These are phyloP conservation scores for Leccinum rimulosum DNA, from an alignment of 768 basidiomycete genomes.

Conservation along the genomic window DNA sequence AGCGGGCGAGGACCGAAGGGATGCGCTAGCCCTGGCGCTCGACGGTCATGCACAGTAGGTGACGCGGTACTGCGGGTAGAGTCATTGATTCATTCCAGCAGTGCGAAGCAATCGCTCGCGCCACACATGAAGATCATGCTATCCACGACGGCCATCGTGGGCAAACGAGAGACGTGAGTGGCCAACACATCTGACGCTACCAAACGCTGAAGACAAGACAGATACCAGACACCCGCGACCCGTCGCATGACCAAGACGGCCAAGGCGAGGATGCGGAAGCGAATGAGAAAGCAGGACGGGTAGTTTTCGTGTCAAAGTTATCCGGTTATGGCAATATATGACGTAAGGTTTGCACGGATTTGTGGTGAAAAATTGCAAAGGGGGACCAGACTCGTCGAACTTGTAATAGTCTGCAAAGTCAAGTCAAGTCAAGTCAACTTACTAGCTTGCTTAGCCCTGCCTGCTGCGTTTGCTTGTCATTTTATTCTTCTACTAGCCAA, in stretches of 20 bases:
- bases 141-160: slow-evolving; percentile 43
- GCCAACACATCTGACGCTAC: not conserved
- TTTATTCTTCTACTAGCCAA: slow-evolving; percentile 14
- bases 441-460: not conserved
- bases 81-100: slow-evolving; percentile 23
- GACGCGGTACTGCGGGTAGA: not conserved
- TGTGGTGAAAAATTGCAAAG: slow-evolving; percentile 15
- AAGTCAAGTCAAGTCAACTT: not conserved
- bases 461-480: slow-evolving; percentile 1
- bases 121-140: slow-evolving; percentile 74
- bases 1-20: slow-evolving; percentile 33
- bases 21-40: slow-evolving; percentile 39
- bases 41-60: slow-evolving; percentile 62
- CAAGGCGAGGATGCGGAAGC: slow-evolving; percentile 51
- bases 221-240: slow-evolving; percentile 53
- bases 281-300: slow-evolving; percentile 31
- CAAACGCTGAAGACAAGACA: slow-evolving; percentile 29
- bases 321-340: slow-evolving; percentile 13
- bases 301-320: slow-evolving; percentile 19
- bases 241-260: slow-evolving; percentile 60
- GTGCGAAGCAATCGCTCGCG: slow-evolving; percentile 52
- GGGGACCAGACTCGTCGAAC: slow-evolving; percentile 2
- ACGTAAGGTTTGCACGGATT: slow-evolving; percentile 24
- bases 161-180: slow-evolving; percentile 38
- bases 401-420: not conserved